Base-by-base conservation (phyloP, 2,329 filamentous ascomycete genomes). In the Verticillium longisporum region DNA sequence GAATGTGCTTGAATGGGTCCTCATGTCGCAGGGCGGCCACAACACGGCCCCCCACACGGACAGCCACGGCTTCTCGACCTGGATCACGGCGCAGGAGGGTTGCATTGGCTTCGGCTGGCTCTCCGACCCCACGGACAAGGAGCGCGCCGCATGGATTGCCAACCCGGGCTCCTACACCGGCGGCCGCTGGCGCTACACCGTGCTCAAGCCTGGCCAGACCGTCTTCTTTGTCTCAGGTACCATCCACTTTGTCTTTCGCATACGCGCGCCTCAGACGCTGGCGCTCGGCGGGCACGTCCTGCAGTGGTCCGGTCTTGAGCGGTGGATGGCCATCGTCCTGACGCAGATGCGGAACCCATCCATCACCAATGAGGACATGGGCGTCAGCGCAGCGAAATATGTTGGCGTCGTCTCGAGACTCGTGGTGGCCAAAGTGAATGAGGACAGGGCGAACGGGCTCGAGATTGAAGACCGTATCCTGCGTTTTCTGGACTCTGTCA, bases 311-410 rank as follows among this genome's bases (percentile, higher is more conserved):
- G 37, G 37, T n/a, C 34, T 57, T 14, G 26, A 15, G 14, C 60
- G 73, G 77, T 41, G 77, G 74, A 10, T 73, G 76, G 2, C 77
- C 70, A 72, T 74, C 18, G 32, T 65, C 3, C 55, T 58, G 38
- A 45, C 50, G 36, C 2, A 57, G 7, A 9, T 61, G 31, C 45
- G 32, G 26, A 57, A 57, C 55, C 59, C 55, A 13, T 38, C 37
- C 45, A 61, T 36, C 50, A 61, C 59, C n/a, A 61, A 61, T 26
- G 38, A 61, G 36, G 59, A 61, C n/a, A 57, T 57, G 38, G 26
- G 33, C 6, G 13, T 6, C n/a, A 60, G 50, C 34, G 58, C 58
- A 34, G 32, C 50, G 18, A 60, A 60, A 32, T 54, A 55, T 37
- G 58, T 60, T 6, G 3, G 14, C 33, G 21, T 60, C 11, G 21